phyloP scores from a whole-genome alignment of 352 stramenopile species.

The Globisporangium camurandrum region DNA sequence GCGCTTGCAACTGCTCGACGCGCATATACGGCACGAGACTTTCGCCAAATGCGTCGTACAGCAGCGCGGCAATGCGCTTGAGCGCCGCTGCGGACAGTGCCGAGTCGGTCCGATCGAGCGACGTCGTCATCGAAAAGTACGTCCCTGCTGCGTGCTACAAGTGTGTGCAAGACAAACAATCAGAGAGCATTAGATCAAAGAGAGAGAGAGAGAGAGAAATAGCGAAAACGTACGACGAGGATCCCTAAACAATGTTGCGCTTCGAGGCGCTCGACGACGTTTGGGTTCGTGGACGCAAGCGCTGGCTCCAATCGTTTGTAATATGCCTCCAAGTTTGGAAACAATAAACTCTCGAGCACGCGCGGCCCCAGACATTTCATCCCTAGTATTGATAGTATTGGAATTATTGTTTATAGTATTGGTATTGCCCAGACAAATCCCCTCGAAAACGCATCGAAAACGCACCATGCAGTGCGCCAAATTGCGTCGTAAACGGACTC shows the following conservation, averaged over 20 bases:
- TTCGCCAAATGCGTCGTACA: conserved; percentile 79
- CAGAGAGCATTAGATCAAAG: background rate
- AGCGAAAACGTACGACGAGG: conserved; percentile 50
- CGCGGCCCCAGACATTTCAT: conserved; percentile 89
- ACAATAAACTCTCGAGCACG: conserved; percentile 89
- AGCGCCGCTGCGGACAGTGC: conserved; percentile 28
- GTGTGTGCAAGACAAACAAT: no score
- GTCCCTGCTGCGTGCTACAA: conserved; percentile 68
- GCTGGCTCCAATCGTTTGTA: conserved; percentile 80
- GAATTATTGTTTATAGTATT: no score
- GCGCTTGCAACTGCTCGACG: conserved; percentile 25
- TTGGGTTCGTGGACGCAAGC: conserved; percentile 65
- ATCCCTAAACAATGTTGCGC: conserved; percentile 85
- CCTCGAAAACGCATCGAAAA: background rate
- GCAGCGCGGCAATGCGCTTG: conserved; percentile 39
- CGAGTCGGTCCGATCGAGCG: conserved; percentile 17
- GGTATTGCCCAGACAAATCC: background rate
- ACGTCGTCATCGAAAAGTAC: conserved; percentile 71
- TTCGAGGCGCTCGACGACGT: conserved; percentile 74
- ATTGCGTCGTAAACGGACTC: conserved; percentile 85
- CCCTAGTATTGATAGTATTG: no score
- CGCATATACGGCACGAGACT: conserved; percentile 70
- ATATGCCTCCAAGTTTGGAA: conserved; percentile 84
- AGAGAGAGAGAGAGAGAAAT: background rate
- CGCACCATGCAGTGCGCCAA: conserved; percentile 87